These are phyloP conservation scores for Volvariella volvacea DNA, from an alignment of 1,284 basidiomycete genomes.

Conservation along the genomic window DNA sequence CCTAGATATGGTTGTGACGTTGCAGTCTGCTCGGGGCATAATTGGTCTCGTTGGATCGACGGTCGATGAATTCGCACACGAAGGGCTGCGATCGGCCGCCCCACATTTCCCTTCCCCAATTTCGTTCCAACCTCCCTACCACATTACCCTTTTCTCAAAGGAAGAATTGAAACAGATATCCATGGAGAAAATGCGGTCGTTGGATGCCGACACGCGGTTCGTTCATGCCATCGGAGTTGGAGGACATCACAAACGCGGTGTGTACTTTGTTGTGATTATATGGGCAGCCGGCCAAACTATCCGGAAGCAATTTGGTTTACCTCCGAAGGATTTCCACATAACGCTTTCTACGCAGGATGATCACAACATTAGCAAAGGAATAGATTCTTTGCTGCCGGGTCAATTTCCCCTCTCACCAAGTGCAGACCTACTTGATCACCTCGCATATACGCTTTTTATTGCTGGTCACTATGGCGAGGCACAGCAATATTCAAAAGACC, in stretches of 20 bases:
- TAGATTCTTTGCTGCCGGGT: slow-evolving; percentile 28
- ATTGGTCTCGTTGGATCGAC: slow-evolving; percentile 25
- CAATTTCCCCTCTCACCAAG: slow-evolving; percentile 19
- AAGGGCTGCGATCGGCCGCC: slow-evolving; percentile 11
- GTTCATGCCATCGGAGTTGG: slow-evolving; percentile 30
- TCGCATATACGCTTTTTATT: slow-evolving; percentile 37
- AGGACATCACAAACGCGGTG: slow-evolving; percentile 22
- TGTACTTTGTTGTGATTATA: slow-evolving; percentile 44
- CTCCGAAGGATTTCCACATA: slow-evolving; percentile 49
- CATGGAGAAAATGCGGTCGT: slow-evolving; percentile 9
- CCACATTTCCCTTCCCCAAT: slow-evolving; percentile 4
- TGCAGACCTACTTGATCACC: slow-evolving; percentile 36
- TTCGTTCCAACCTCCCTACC: slow-evolving; percentile 20
- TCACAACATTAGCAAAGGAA: slow-evolving; percentile 38
- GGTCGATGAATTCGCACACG: slow-evolving; percentile 23
- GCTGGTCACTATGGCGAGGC: slow-evolving; percentile 30
- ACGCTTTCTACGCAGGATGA: slow-evolving; percentile 37
- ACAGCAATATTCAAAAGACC: slow-evolving; percentile 22
- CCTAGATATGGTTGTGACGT: slow-evolving; percentile 9
- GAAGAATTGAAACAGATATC: slow-evolving; percentile 21
- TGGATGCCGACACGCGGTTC: neutral
- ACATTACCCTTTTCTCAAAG: slow-evolving; percentile 34
- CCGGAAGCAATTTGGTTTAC: slow-evolving; percentile 40
- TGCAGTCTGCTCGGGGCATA: slow-evolving; percentile 18
- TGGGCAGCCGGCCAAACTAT: slow-evolving; percentile 48